A percentile compares a stretch with the other conserved stretches of the same genome.
Evolutionary conservation across 768 basidiomycete species (phyloP).

Genomic region (Phylloporus sp.): DNA sequence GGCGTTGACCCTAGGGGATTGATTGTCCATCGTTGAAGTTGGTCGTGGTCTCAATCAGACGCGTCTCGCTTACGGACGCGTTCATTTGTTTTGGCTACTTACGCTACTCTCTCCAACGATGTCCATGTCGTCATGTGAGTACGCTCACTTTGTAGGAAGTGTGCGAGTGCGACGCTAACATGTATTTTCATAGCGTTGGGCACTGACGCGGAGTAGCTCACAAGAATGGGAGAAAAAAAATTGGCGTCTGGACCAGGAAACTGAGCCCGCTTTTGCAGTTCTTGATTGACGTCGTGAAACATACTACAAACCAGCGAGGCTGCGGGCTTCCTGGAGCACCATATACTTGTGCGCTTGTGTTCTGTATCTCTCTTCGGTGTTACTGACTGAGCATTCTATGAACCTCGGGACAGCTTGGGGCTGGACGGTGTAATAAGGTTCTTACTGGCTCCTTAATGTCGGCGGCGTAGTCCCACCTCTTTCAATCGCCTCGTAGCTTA

Average conservation of each 20-base stretch:
- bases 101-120: no score
- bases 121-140: no score
- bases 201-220: no score
- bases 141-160: no score
- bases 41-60: neutral
- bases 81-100: no score
- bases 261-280: no score
- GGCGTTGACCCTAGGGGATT: conserved; percentile 56
- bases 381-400: neutral
- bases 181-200: no score
- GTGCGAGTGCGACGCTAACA: no score
- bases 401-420: neutral
- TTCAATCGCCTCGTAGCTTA: neutral
- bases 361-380: conserved; percentile 6
- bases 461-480: neutral
- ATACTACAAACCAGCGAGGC: conserved; percentile 45
- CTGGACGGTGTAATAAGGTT: neutral
- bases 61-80: conserved; percentile 13
- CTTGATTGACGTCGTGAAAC: no score
- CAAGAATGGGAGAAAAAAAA: no score
- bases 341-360: neutral
- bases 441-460: no score
- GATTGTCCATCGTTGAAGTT: conserved; percentile 24
- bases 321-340: conserved; percentile 54
- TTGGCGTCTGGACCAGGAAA: no score